phyloP scores from a whole-genome alignment of 164 flowering plant species.

The Warburgia ugandensis region DNA sequence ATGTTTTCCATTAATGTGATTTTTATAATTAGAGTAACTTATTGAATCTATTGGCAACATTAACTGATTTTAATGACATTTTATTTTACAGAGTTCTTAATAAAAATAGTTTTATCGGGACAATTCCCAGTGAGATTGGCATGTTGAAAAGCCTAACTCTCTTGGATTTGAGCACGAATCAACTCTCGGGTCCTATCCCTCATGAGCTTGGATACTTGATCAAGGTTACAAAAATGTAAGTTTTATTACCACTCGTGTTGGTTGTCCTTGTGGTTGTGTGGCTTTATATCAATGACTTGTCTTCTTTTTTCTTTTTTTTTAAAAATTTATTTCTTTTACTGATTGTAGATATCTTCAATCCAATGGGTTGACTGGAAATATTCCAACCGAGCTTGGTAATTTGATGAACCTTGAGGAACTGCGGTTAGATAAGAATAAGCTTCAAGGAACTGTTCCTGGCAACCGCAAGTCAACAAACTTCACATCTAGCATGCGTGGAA shows the following conservation, averaged over 20 bases:
- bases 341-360: constrained; percentile 63
- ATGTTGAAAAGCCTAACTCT: constrained; percentile 49
- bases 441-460: constrained; percentile 68
- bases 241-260: not conserved
- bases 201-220: constrained; percentile 57
- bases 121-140: constrained; percentile 73
- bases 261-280: no score
- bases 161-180: constrained; percentile 83
- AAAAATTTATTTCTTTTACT: not conserved
- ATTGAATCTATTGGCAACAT: no score
- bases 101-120: constrained; percentile 63
- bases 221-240: constrained; percentile 50
- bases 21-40: not conserved
- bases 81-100: constrained; percentile 49
- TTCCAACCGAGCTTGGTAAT: constrained; percentile 65
- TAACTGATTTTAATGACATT: not conserved
- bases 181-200: constrained; percentile 76
- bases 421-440: constrained; percentile 70
- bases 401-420: constrained; percentile 60
- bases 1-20: constrained; percentile 16
- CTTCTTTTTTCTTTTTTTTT: constrained; percentile 1
- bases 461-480: constrained; percentile 20
- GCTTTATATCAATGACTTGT: not conserved
- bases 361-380: constrained; percentile 68
- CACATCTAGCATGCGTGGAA: constrained; percentile 27